These are phyloP conservation scores for Hanseniaspora valbyensis DNA, from an alignment of 805 yeast species.

Conservation along the genomic window DNA sequence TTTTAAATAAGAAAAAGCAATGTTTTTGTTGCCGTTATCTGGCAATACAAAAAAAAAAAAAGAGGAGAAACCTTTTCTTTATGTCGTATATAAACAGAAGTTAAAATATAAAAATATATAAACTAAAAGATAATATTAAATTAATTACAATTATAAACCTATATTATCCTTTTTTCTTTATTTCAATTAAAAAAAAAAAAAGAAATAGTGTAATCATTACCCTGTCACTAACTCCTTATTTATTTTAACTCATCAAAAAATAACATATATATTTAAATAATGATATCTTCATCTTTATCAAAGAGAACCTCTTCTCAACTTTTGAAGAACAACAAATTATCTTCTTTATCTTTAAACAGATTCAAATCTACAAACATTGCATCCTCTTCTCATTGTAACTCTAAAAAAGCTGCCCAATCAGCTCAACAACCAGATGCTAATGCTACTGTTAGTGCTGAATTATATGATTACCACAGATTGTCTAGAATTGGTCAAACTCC, in stretches of 20 bases:
- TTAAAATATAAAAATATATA: no score
- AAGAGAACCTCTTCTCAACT: background rate
- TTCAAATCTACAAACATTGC: background rate
- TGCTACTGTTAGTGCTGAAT: slow-evolving; percentile 57
- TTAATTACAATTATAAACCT: no score
- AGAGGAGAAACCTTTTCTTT: no score
- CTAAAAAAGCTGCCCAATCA: slow-evolving; percentile 2
- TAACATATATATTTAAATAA: no score
- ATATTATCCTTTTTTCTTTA: background rate
- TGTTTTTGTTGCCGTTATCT: no score
- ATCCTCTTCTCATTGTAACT: slow-evolving; percentile 10
- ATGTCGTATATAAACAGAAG: no score
- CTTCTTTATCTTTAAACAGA: background rate
- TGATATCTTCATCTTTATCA: background rate
- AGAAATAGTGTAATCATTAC: background rate
- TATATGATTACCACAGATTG: slow-evolving; percentile 40
- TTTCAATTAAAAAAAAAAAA: background rate
- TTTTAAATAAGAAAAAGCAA: no score
- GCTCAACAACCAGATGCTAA: slow-evolving; percentile 49
- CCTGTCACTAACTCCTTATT: no score
- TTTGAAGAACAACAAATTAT: background rate
- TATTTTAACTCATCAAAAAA: no score
- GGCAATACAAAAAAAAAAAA: no score
- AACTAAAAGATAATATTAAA: no score
- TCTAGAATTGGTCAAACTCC: slow-evolving; percentile 17